Conservation (phyloP, 441 rosid species). For the Pelargonium fulgidum region DNA sequence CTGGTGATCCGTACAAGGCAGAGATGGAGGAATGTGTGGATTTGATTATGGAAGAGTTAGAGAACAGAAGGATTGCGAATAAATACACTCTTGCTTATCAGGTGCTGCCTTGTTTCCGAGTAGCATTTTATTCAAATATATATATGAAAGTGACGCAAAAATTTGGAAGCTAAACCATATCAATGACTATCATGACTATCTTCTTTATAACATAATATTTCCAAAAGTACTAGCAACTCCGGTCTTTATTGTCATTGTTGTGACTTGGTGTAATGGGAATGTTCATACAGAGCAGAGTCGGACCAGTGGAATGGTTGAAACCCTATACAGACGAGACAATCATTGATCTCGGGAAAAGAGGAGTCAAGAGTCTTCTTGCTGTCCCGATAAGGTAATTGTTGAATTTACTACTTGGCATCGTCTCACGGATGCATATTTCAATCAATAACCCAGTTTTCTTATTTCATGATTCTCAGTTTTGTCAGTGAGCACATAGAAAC, state of each 20-base stretch:
- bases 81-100: conserved; percentile 93
- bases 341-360: conserved; percentile 75
- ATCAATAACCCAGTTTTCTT: conserved; percentile 10
- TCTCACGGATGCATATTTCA: conserved; percentile 9
- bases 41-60: conserved; percentile 91
- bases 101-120: conserved; percentile 35
- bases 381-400: conserved; percentile 73
- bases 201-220: too few relatives aligned
- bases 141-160: not conserved
- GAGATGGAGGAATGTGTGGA: conserved; percentile 99
- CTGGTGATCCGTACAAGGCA: conserved; percentile 99
- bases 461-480: conserved; percentile 47
- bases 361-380: conserved; percentile 78
- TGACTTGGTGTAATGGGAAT: conserved; percentile 21
- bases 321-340: conserved; percentile 96
- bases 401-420: conserved; percentile 6
- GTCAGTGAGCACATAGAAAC: conserved; percentile 43
- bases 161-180: too few relatives aligned
- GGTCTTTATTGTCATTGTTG: not conserved
- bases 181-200: too few relatives aligned
- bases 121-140: not conserved
- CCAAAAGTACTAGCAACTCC: not conserved
- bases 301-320: conserved; percentile 98
- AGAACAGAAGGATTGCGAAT: conserved; percentile 63
- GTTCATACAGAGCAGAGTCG: conserved; percentile 86